phyloP scores from a whole-genome alignment of 2,329 filamentous ascomycete genomes.

The Gnomoniopsis smithogilvyi region DNA sequence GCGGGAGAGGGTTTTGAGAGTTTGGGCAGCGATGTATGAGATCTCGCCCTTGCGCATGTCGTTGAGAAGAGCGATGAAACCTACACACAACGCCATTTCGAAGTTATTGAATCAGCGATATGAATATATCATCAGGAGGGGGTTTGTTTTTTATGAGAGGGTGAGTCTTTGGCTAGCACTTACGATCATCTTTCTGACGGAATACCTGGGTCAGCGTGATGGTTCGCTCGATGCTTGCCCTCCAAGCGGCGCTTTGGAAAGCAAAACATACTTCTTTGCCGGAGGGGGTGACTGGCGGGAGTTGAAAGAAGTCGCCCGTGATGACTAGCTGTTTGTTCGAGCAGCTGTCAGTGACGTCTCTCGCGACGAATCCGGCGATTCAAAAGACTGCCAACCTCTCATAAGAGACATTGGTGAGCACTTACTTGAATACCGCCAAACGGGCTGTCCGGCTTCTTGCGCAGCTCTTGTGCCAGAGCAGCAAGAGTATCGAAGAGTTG shows the following conservation, averaged over 20 bases:
- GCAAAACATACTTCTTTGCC: slow-evolving; percentile 61
- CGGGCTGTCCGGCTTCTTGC: slow-evolving; percentile 63
- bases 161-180: not conserved
- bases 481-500: slow-evolving; percentile 76
- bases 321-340: slow-evolving; percentile 63
- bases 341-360: no score
- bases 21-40: slow-evolving; percentile 53
- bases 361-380: no score
- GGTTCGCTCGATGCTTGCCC: slow-evolving; percentile 69
- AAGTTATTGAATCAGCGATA: no score
- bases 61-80: slow-evolving; percentile 70
- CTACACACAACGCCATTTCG: slow-evolving; percentile 28
- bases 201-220: slow-evolving; percentile 73
- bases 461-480: slow-evolving; percentile 59
- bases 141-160: no score
- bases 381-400: no score
- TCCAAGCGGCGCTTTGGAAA: slow-evolving; percentile 70
- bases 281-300: slow-evolving; percentile 70
- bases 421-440: slow-evolving; percentile 65
- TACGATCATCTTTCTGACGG: slow-evolving; percentile 61
- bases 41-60: slow-evolving; percentile 71
- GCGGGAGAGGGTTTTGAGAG: slow-evolving; percentile 59
- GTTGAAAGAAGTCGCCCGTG: slow-evolving; percentile 74
- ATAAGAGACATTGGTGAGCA: no score
- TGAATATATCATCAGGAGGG: no score